Conservation (phyloP, 805 yeast genomes). For the Wickerhamomyces sydowiorum region DNA sequence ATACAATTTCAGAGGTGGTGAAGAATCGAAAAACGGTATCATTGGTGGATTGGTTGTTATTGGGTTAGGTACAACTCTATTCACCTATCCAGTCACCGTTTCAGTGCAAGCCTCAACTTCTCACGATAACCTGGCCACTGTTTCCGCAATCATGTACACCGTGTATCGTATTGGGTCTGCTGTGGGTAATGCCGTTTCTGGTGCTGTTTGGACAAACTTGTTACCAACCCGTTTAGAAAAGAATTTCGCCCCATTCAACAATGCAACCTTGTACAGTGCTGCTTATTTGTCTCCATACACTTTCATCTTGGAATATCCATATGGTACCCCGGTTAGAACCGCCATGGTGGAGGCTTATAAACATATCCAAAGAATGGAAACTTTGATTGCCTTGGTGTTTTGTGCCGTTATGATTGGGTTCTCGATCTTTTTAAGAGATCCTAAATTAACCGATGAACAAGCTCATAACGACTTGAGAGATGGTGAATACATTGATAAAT, state of each 20-base stretch:
- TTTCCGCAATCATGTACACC: conserved; percentile 52
- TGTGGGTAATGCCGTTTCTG: conserved; percentile 56
- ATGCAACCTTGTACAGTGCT: conserved; percentile 29
- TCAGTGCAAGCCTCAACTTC: conserved; percentile 53
- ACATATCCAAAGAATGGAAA: conserved; percentile 48
- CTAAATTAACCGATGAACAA: conserved; percentile 25
- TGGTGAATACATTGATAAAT: conserved; percentile 3
- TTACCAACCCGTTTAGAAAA: conserved; percentile 37
- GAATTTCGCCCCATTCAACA: conserved; percentile 24
- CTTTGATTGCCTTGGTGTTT: conserved; percentile 43
- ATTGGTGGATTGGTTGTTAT: conserved; percentile 59
- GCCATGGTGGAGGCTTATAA: conserved; percentile 55
- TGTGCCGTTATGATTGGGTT: conserved; percentile 39
- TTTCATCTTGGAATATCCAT: conserved; percentile 39
- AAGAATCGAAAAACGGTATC: conserved; percentile 44
- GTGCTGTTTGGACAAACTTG: conserved; percentile 68
- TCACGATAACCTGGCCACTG: conserved; percentile 66
- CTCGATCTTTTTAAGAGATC: conserved; percentile 43
- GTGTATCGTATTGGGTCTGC: conserved; percentile 61
- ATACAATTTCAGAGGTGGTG: conserved; percentile 50
- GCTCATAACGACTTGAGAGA: conserved; percentile 6
- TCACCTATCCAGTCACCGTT: conserved; percentile 62
- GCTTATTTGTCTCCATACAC: conserved; percentile 47
- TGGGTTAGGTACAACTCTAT: conserved; percentile 70
- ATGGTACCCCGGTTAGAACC: conserved; percentile 60